phyloP scores from a whole-genome alignment of 1,139 yeast species.

The Suhomyces anneliseae region DNA sequence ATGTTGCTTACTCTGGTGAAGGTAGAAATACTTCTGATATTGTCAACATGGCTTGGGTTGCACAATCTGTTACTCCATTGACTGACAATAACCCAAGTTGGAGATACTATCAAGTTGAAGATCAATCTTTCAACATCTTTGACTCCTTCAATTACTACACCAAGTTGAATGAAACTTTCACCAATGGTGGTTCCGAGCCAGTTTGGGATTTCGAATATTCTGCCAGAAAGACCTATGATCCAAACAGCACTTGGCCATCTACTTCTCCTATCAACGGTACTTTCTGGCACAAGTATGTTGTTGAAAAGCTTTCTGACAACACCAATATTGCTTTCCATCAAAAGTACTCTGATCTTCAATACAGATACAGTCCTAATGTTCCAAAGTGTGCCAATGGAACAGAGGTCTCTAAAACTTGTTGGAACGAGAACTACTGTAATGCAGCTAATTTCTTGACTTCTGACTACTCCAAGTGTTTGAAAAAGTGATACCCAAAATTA shows the following conservation, averaged over 20 bases:
- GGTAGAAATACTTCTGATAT: constrained; percentile 43
- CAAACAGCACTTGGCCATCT: constrained; percentile 48
- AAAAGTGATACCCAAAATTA: not conserved
- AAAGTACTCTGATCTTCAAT: constrained; percentile 45
- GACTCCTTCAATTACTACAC: constrained; percentile 60
- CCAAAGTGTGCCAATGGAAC: constrained; percentile 44
- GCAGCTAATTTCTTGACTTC: constrained; percentile 24
- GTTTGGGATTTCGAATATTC: constrained; percentile 56
- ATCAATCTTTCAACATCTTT: constrained; percentile 59
- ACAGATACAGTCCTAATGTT: constrained; percentile 53
- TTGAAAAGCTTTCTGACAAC: constrained; percentile 33
- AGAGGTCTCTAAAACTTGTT: constrained; percentile 34
- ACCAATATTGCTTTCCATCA: constrained; percentile 45
- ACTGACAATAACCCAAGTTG: constrained; percentile 61
- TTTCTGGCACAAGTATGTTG: constrained; percentile 52
- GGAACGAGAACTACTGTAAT: constrained; percentile 44
- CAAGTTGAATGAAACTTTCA: constrained; percentile 51
- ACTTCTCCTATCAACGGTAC: constrained; percentile 56
- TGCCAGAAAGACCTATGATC: constrained; percentile 52
- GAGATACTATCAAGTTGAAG: constrained; percentile 71
- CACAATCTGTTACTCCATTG: constrained; percentile 64
- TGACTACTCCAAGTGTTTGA: constrained; percentile 17
- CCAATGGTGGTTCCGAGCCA: constrained; percentile 51
- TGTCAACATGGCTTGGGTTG: constrained; percentile 58
- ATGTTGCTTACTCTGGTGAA: constrained; percentile 48